Evolutionary conservation across 2,329 filamentous ascomycete species (phyloP), one percentile per base, ranked within the genome.

Genomic region (Sporothrix pseudoabietina): DNA sequence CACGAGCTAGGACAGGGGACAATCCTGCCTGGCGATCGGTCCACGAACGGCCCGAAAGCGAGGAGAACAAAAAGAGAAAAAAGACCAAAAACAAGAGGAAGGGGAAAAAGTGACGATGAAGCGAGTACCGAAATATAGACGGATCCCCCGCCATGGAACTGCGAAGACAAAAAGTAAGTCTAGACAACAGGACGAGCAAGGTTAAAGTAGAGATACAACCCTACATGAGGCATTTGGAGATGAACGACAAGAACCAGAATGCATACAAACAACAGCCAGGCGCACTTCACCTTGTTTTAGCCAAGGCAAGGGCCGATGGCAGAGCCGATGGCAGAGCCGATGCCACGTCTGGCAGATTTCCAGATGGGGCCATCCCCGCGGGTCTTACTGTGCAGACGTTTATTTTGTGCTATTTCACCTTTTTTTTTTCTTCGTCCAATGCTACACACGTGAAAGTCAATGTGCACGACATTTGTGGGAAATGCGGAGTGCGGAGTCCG

Each of bases 31-130:
- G 32, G 54, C 35, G 32, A 55, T 54, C 26, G 69, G n/a, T 16
- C 35, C 49, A 71, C 6, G 69, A 52, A 71, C 57, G 69, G 54
- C 55, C 54, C 54, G 69, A 71, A 71, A 71, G 49, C 30, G 52
- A 26, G 52, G 2, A 26, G 22, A 26, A 22, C 6, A 52, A 19
- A 14, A n/a, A n/a, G 47, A 52, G 19, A 59, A 59, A 59, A 30
- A 39, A 47, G 41, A 22, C 32, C 3, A 59, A 47, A 59, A 59
- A 59, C 30, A 39, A 47, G 41, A 16, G 47, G 4, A 59, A 47
- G 32, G 59, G 10, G 61, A 4, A 66, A 41, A 44, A 3, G 35
- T 39, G 35, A 3, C 0, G 19, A 22, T 41, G 32, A 7, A 41
- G 55, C 26, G 22, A 26, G 22, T 4, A 59, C 22, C 19, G 26